Base-by-base conservation (phyloP, 371 early-diverging fungal species). In the Mucor piriformis region DNA sequence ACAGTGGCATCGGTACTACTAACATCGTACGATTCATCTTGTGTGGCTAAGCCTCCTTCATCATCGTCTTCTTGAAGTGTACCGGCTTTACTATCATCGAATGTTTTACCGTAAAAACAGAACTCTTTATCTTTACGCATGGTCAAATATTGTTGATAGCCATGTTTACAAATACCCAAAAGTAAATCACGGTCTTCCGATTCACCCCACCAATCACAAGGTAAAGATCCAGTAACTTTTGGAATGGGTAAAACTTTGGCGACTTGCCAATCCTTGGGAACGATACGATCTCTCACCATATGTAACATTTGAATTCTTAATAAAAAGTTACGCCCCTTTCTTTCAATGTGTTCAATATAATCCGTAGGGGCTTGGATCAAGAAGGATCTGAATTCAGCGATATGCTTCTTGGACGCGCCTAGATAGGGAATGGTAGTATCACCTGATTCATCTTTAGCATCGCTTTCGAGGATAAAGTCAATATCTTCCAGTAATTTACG, bases 151-250 rank as follows among this genome's bases (percentile, higher is more conserved):
- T 90, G 87, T 50, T 87, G 86, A 66, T 93, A 95, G 3, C 95
- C 95, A 59, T 93, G 86, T 52, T 87, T 89, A 59, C 82, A 79
- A 23, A 91, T 90, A 32, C 93, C 93, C 33, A 93, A 69, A 60
- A 93, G 59, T 24, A 95, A 59, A 66, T 90, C 91, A n/a, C 88
- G 85, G 60, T 95, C 95, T 64, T 92, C 88, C n/a, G 81, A 65
- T 3, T 80, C 74, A 7, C 90, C 89, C 95, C 95, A 95, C 93
- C 94, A 92, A 1, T 78, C 64, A 0, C 83, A 83, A 11, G 92
- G 92, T 3, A 49, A 38, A 11, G 63, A 72, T 40, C 82, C 82
- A 27, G 77, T 76, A 1, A 88, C 77, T 24, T 75, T 71, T 12
- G 93, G 92, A 54, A 79, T 76, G 1, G 57, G 49, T 6, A 79